These are phyloP conservation scores for Colletotrichum nymphaeae DNA, from an alignment of 2,329 filamentous ascomycete species.

Conservation along the genomic window DNA sequence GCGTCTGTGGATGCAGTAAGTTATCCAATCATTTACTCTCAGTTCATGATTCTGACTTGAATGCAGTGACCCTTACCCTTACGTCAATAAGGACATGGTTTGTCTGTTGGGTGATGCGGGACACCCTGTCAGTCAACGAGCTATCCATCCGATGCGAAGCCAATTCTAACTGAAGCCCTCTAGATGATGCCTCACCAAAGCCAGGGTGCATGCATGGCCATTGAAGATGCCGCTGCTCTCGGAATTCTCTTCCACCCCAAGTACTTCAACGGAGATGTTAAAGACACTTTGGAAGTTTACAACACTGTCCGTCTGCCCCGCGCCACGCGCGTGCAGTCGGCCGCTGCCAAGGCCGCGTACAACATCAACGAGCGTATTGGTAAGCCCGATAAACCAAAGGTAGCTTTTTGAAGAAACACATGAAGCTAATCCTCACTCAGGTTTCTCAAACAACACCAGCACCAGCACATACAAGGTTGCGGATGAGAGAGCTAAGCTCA, in stretches of 20 bases:
- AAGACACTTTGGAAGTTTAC: conserved; percentile 61
- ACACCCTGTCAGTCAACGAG: conserved; percentile 62
- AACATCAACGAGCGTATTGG: conserved; percentile 74
- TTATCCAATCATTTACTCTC: conserved; percentile 11
- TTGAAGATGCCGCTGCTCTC: conserved; percentile 73
- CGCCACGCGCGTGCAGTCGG: conserved; percentile 66
- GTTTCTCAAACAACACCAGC: conserved; percentile 71
- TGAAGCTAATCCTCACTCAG: conserved; percentile 42
- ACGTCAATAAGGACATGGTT: conserved; percentile 61
- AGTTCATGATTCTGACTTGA: not conserved
- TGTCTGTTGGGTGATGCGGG: conserved; percentile 75
- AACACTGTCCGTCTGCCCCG: conserved; percentile 64
- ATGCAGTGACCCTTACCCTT: conserved; percentile 61
- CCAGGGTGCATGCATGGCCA: conserved; percentile 77
- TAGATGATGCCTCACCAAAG: conserved; percentile 68
- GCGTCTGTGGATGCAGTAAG: conserved; percentile 71
- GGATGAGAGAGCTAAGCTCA: conserved; percentile 70
- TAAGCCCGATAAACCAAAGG: conserved; percentile 37
- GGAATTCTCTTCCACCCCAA: conserved; percentile 68
- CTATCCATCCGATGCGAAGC: not conserved
- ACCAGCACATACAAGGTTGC: conserved; percentile 70
- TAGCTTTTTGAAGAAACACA: not conserved
- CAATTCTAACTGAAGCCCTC: not conserved
- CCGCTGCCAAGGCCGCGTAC: conserved; percentile 67
- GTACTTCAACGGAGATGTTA: conserved; percentile 60